Evolutionary conservation across 345 rosid species (phyloP), one percentile per base, ranked within the genome.

Genomic region (Citrus inodora): DNA sequence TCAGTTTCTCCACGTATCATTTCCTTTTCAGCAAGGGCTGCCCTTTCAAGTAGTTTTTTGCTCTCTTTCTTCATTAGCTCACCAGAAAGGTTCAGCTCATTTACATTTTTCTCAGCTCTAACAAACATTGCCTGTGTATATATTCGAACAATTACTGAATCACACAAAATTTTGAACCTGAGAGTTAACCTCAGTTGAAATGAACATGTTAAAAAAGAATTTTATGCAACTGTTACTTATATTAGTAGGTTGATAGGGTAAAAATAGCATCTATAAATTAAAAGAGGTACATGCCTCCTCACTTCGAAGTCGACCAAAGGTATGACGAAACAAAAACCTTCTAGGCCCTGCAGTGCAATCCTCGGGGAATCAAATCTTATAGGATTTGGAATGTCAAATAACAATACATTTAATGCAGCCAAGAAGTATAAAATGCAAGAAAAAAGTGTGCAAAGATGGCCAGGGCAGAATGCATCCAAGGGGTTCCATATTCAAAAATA

Each of bases 1-100:
- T 94, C 94, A 32, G 87, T 60, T 25, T 81, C 90, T 81, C 99
- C 99, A 7, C 70, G 90, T 72, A 84, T 90, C 97, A 92, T 91
- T 8, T 91, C 99, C 66, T 87, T 89, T 76, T 94, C 98, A 9
- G 99, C 98, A 80, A 90, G 89, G 72, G 93, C 85, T 63, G 97
- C 88, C 85, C 99, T 89, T 88, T 96, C 97, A 81, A 92, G 90
- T 82, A 96, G 82, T 83, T 94, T 96, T 83, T 48, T 80, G 81
- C 97, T 92, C 82, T 94, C 99, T 38, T 88, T 96, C 82, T 90
- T 94, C 97, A 94, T 88, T 79, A 94, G 42, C 75, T 89, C 96
- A 81, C 92, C 95, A 78, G 99, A 90, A 66, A 90, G 79, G 81
- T 79, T 85, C 81, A 94, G 81, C 79, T 89, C 92, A 78, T 92